Base-by-base conservation (phyloP, 345 rosid species). In the Eutrema japonicum region DNA sequence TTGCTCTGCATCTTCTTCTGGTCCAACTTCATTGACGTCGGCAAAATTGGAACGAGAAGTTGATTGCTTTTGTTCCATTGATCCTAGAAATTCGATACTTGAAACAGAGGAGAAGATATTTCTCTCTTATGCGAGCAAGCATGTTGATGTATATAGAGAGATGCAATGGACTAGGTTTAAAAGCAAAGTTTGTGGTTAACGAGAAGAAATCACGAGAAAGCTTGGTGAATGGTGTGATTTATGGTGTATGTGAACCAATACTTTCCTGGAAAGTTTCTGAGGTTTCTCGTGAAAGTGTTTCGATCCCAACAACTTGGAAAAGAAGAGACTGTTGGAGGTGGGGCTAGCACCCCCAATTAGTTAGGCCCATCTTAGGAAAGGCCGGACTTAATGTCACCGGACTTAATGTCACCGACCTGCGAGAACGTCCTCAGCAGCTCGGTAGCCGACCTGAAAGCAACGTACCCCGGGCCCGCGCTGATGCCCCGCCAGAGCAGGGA, bases 1-100 rank as follows among this genome's bases (percentile, higher is more conserved):
- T 56, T 67, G 80, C 67, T 57, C 87, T 61, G 71, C 79, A 27
- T 61, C 85, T 57, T 74, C 86, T 77, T 82, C 91, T 14, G 77
- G 86, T 41, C 73, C 96, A 64, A 82, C 90, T 76, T 93, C 93
- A 48, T 76, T 87, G 78, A 93, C 82, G 70, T 93, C 96, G 3
- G 88, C 83, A 7, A 88, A 85, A 77, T 84, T 87, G 3, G 81
- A 66, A 52, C 40, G 75, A 63, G 68, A 46, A 18, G 29, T 22
- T 65, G 80, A 50, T 59, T 65, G 68, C 36, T 72, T 81, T 13
- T 52, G 46, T 38, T 78, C 75, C 74, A 73, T 67, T 53, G 74
- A 32, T 68, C 40, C 41, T n/a, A 33, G 49, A 2, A 55, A 22
- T 12, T 7, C 12, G 71, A 46, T 47, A 68, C 51, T 62, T 27